Evolutionary conservation across 306 rosid species (phyloP).

Genomic region (Lablab purpureus): DNA sequence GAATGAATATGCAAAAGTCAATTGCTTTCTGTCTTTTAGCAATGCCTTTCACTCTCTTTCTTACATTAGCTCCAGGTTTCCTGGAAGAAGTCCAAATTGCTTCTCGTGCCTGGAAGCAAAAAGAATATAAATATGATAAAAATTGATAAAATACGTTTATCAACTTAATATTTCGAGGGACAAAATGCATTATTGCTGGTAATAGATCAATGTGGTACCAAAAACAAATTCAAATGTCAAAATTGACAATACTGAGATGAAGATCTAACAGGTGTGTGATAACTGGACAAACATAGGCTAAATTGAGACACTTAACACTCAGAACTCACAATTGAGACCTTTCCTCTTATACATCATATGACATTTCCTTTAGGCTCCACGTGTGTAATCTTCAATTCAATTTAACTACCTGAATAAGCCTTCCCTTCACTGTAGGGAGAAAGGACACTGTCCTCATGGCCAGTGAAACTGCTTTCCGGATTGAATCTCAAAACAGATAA

Average conservation of each 20-base stretch:
- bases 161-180: not conserved
- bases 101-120: constrained; percentile 59
- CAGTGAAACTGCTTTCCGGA: constrained; percentile 46
- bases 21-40: constrained; percentile 54
- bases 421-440: constrained; percentile 50
- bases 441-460: constrained; percentile 49
- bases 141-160: constrained; percentile 19
- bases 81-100: constrained; percentile 53
- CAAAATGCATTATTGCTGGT: constrained; percentile 20
- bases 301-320: constrained; percentile 10
- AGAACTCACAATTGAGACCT: constrained; percentile 59
- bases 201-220: constrained; percentile 22
- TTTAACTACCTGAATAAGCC: constrained; percentile 46
- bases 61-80: constrained; percentile 54
- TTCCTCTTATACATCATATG: constrained; percentile 50
- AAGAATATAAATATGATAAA: constrained; percentile 38
- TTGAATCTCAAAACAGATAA: constrained; percentile 54
- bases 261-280: not conserved
- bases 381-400: constrained; percentile 42
- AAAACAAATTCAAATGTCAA: constrained; percentile 1
- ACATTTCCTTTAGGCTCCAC: constrained; percentile 47
- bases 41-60: constrained; percentile 56
- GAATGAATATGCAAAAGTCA: constrained; percentile 37
- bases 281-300: constrained; percentile 15
- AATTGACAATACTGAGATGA: constrained; percentile 28